Base-by-base conservation (phyloP, 352 stramenopile species). In the Blastocystis sp. region DNA sequence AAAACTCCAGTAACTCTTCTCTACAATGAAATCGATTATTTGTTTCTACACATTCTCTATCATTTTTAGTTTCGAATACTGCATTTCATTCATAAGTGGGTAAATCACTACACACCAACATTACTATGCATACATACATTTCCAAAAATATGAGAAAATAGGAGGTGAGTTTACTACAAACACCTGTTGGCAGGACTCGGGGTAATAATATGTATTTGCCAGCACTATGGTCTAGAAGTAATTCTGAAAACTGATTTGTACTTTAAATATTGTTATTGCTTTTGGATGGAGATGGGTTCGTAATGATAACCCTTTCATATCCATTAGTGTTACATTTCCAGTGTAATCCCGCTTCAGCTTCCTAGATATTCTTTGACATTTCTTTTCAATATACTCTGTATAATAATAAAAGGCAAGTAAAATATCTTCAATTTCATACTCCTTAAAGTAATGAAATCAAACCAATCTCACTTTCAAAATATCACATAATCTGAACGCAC, bases 311-410 rank as follows among this genome's bases (percentile, higher is more conserved):
- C 64, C 64, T 44, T 76, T 24, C 64, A 76, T 76, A 44, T 76
- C 64, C 64, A 76, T 76, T n/a, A 76, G 9, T n/a, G 64, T 76
- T 44, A 76, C 64, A 48, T 76, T 76, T 1, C 64, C 64, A 37
- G 64, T 76, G 33, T 76, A 76, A 44, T 76, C 64, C 6, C 64
- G 24, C 11, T 51, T 9, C 33, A 76, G 0, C 9, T 76, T 5
- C 33, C 33, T 76, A 27, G 64, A 76, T 24, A 76, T 53, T 4
- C n/a, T 15, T 22, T 48, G 0, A 0, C 64, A 76, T 33, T 76
- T 76, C 33, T 44, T 37, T 22, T 76, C 64, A 5, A 76, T 53
- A 22, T 54, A 51, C 22, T 76, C 64, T 48, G 64, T 76, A 44
- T 76, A 76, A 48, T 76, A 76, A 27, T 76, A 48, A 51, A 76